Base-by-base conservation (phyloP, 1,139 yeast species). In the Pichia terricola region DNA sequence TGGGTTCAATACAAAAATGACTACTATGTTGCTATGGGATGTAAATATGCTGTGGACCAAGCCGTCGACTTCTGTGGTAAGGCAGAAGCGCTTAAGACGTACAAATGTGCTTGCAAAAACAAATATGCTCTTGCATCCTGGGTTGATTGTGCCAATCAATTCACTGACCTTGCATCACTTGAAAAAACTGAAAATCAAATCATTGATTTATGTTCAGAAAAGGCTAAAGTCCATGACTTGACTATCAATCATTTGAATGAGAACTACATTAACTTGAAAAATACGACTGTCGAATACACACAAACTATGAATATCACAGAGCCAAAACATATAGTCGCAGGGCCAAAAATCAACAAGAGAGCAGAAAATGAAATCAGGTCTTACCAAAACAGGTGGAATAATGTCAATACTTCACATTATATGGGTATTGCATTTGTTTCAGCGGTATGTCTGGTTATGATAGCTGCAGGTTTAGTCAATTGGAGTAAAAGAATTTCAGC, bases 401-500 rank as follows among this genome's bases (percentile, higher is more conserved):
- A 63, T 52, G 55, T 65, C 4, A 68, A 66, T 44, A 55, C 63
- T 42, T 67, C 79, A 3, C 61, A 71, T 42, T 72, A 61, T 49
- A 68, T 71, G 52, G 81, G 81, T 10, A 59, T 68, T 28, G 79
- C 70, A 2, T 44, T 68, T 26, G 50, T 75, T 32, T 75, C 73
- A 0, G 76, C 67, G 53, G 76, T 81, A 79, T 68, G 64, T 2
- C 42, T 69, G 3, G 61, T 77, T 7, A 53, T 75, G 47, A 27
- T 75, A 1, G 30, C 68, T 34, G 70, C 72, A 3, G 64, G 66
- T 4, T 36, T 70, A 22, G 55, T 63, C 41, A 73, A 77, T 53
- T 70, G 77, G 75, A 52, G 63, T 2, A 42, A 58, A 39, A 66
- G 65, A 47, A 51, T 68, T 27, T 60, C 62, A 41, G 74, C 79